Percentiles rank a stretch among this genome's conserved stretches.
Conservation (phyloP, 2,329 filamentous ascomycete genomes). For the Trichophyton equinum region DNA sequence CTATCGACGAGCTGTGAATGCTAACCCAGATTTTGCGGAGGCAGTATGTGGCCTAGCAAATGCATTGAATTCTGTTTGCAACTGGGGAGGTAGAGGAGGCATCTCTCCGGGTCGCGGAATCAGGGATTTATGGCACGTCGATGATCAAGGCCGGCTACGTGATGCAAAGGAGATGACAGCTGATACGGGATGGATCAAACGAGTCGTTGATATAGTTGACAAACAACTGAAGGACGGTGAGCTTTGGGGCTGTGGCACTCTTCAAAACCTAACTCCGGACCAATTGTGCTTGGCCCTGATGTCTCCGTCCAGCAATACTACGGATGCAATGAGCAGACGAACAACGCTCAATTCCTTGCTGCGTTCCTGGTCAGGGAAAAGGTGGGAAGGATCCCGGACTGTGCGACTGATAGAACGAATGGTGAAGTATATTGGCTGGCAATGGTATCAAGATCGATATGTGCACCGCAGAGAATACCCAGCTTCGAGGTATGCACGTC, state of each 20-base stretch:
- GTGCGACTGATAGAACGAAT: conserved; percentile 75
- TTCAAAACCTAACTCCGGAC: conserved; percentile 45
- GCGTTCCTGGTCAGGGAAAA: conserved; percentile 54
- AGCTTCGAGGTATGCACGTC: conserved; percentile 52
- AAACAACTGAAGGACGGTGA: conserved; percentile 80
- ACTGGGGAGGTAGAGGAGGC: conserved; percentile 83
- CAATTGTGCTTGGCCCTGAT: conserved; percentile 40
- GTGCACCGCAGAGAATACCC: conserved; percentile 47
- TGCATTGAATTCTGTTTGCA: conserved; percentile 89
- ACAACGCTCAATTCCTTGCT: conserved; percentile 28
- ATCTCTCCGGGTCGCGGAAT: conserved; percentile 60
- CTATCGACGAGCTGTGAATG: conserved; percentile 75
- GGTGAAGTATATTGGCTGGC: conserved; percentile 63
- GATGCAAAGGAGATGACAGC: conserved; percentile 54
- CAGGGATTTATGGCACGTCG: conserved; percentile 86
- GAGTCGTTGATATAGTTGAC: conserved; percentile 79
- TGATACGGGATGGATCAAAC: conserved; percentile 70
- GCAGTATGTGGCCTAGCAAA: conserved; percentile 93
- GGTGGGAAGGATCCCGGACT: conserved; percentile 80
- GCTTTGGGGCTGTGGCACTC: conserved; percentile 63
- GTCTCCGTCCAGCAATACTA: conserved; percentile 21
- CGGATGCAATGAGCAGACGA: conserved; percentile 17
- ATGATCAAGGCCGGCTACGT: conserved; percentile 66
- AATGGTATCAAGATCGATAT: conserved; percentile 79
- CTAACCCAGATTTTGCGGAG: conserved; percentile 94